Percentiles rank a stretch among this genome's conserved stretches.
phyloP scores from a whole-genome alignment of 352 stramenopile species.

The Pythium rishiriense region DNA sequence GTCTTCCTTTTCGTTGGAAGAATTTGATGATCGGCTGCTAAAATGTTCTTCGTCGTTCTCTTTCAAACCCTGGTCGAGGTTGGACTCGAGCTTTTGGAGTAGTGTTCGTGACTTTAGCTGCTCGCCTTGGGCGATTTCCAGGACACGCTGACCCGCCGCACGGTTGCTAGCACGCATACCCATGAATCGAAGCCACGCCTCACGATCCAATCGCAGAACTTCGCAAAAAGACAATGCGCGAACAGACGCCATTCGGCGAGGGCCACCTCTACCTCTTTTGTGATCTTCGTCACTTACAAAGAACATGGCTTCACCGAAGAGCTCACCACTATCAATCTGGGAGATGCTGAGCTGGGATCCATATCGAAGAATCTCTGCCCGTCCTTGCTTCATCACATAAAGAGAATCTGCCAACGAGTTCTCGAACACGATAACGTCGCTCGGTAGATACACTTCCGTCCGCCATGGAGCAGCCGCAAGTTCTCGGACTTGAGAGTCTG shows the following conservation, averaged over 20 bases:
- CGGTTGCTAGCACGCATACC: conserved; percentile 20
- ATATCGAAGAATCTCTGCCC: conserved; percentile 18
- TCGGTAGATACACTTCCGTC: conserved; percentile 29
- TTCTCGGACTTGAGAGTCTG: conserved; percentile 24
- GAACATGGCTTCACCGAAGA: conserved; percentile 34
- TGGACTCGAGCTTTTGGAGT: conserved; percentile 22
- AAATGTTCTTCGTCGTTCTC: background rate
- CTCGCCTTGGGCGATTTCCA: conserved; percentile 24
- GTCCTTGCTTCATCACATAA: conserved; percentile 28
- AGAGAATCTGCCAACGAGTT: conserved; percentile 21
- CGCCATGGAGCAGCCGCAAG: conserved; percentile 28
- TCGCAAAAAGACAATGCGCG: conserved; percentile 31
- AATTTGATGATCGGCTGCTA: background rate
- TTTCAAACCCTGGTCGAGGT: background rate
- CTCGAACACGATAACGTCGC: conserved; percentile 35
- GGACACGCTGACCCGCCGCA: conserved; percentile 7
- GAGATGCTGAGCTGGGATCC: conserved; percentile 17
- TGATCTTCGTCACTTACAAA: conserved; percentile 18
- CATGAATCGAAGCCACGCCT: conserved; percentile 25
- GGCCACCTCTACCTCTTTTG: background rate
- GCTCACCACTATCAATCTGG: conserved; percentile 22
- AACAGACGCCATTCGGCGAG: conserved; percentile 25
- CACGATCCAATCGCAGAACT: conserved; percentile 21
- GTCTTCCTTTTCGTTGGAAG: conserved; percentile 9
- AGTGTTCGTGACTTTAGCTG: conserved; percentile 22